Evolutionary conservation across 1,139 yeast species (phyloP), one percentile per base, ranked within the genome.

Genomic region (Hemisphaericaspora subhashii): DNA sequence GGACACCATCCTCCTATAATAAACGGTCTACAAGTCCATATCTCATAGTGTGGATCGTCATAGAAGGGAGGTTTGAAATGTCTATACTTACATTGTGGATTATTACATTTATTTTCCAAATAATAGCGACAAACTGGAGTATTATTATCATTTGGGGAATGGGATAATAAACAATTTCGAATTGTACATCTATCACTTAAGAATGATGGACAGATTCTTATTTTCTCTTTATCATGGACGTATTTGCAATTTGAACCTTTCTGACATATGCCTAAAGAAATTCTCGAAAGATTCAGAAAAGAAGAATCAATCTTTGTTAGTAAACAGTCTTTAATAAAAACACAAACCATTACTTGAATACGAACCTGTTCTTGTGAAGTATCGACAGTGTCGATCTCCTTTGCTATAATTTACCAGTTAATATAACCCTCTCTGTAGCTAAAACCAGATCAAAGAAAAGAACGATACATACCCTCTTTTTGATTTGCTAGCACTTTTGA

Each of bases 1-100:
- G 66, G 74, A 58, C 95, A 86, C 62, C 77, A 83, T 1, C 92
- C 90, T 7, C 77, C 76, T 25, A 81, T 53, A 1, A 90, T 74
- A 64, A 86, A 86, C 23, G 77, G 81, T 22, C 86, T 67, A 52
- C 95, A 86, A 0, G 79, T 65, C 57, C 70, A 63, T 5, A 79
- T 66, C 24, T 68, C 71, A 10, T 64, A 57, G 17, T 62, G 60
- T 1, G 70, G 61, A 39, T 72, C 56, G 53, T 64, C 68, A 54
- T 83, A 57, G 25, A 53, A 48, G 3, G 45, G 43, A 1, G 70
- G 70, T 25, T 54, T 52, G 18, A 38, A 42, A 43, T 68, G 95
- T 20, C 75, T 66, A 53, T 68, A 86, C 24, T 60, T 61, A 54
- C 95, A 86, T 22, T 68, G 58, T 2, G 60, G 43, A 44, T 83